A percentile compares a stretch with the other conserved stretches of the same genome.
These are phyloP conservation scores for Dentipellis sp. DNA, from an alignment of 768 basidiomycete species.

Conservation along the genomic window DNA sequence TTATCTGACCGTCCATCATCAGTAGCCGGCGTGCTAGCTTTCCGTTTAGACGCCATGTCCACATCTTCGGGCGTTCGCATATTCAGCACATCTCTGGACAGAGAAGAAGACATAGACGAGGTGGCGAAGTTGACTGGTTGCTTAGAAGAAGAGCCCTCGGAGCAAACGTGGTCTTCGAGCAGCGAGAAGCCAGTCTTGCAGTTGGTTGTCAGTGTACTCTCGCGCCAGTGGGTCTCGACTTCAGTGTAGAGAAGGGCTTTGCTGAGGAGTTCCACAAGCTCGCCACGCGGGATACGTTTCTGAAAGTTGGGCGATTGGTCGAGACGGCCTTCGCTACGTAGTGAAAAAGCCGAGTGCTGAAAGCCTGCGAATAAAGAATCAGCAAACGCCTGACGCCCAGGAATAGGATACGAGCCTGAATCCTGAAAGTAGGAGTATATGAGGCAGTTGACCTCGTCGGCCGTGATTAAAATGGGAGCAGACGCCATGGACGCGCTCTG, in stretches of 20 bases:
- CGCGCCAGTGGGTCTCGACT: conserved; percentile 77
- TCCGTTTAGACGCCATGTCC: conserved; percentile 10
- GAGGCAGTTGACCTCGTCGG: conserved; percentile 80
- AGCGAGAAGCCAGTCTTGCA: conserved; percentile 69
- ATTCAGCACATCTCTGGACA: not conserved
- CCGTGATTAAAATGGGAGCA: conserved; percentile 52
- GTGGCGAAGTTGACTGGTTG: conserved; percentile 7
- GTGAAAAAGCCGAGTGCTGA: conserved; percentile 72
- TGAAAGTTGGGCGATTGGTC: conserved; percentile 59
- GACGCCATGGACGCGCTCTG: conserved; percentile 12
- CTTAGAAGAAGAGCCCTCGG: conserved; percentile 32
- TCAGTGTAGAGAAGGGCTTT: conserved; percentile 77
- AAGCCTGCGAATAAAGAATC: conserved; percentile 44
- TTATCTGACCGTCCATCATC: conserved; percentile 50
- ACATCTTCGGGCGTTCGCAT: not conserved
- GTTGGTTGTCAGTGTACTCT: conserved; percentile 45
- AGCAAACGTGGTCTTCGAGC: conserved; percentile 68
- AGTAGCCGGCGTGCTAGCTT: conserved; percentile 19
- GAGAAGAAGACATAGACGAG: not conserved
- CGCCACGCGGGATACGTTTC: conserved; percentile 73
- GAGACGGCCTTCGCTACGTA: conserved; percentile 65
- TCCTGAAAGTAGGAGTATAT: conserved; percentile 80
- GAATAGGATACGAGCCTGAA: conserved; percentile 44
- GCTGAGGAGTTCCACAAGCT: conserved; percentile 70
- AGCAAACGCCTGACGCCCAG: not conserved